Conservation (phyloP, 257 asterid genomes). For the Leptodermis oblonga region DNA sequence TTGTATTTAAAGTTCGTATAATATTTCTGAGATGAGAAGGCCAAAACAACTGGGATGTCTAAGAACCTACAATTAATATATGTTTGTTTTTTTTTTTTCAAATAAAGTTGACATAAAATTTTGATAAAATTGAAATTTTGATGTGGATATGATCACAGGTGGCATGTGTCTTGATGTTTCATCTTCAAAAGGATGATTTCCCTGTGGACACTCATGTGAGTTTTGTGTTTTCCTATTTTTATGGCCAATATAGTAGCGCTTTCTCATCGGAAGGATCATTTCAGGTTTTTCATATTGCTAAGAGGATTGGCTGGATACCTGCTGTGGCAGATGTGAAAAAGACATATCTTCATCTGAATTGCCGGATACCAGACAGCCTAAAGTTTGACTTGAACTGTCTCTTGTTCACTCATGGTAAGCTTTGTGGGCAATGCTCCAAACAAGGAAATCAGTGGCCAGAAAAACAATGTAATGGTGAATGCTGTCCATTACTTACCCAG, state of each 20-base stretch:
- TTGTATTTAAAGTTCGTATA: background rate
- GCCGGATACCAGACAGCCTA: slow-evolving; percentile 61
- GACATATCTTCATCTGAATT: slow-evolving; percentile 68
- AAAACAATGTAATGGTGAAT: slow-evolving; percentile 25
- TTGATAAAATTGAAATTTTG: background rate
- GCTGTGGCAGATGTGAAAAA: slow-evolving; percentile 48
- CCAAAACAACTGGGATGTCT: background rate
- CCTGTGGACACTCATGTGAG: slow-evolving; percentile 92
- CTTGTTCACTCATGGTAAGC: slow-evolving; percentile 79
- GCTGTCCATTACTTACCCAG: slow-evolving; percentile 53
- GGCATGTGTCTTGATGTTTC: slow-evolving; percentile 84
- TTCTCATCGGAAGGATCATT: slow-evolving; percentile 9
- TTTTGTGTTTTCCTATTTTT: background rate
- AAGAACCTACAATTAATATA: background rate
- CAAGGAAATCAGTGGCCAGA: slow-evolving; percentile 32
- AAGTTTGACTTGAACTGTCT: slow-evolving; percentile 89
- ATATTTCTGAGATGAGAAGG: background rate
- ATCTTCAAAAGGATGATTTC: slow-evolving; percentile 77
- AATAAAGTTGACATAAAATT: background rate
- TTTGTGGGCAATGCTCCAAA: slow-evolving; percentile 57
- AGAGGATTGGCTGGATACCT: slow-evolving; percentile 74
- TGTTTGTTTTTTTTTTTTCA: background rate
- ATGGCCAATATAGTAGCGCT: slow-evolving; percentile 3
- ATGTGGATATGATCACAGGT: slow-evolving; percentile 49
- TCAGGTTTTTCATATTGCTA: slow-evolving; percentile 79